Conservation (phyloP, 768 basidiomycete genomes). For the Hericium coralloides region DNA sequence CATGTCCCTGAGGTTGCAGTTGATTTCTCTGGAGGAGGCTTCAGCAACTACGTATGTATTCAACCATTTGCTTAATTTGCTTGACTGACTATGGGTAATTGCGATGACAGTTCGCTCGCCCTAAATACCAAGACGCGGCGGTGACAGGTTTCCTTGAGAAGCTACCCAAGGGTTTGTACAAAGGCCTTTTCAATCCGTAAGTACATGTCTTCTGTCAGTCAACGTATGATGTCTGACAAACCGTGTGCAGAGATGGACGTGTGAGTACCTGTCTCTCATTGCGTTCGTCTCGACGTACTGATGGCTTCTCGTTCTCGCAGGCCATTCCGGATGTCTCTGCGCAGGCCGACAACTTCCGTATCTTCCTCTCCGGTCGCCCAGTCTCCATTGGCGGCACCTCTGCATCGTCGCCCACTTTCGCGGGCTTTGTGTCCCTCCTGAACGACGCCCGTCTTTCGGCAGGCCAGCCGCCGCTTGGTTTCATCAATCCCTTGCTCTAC, state of each 20-base stretch:
- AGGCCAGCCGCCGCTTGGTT: conserved; percentile 41
- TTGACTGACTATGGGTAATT: conserved; percentile 2
- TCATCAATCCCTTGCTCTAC: conserved; percentile 60
- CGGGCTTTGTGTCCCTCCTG: conserved; percentile 32
- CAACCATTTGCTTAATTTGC: background rate
- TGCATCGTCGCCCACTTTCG: conserved; percentile 47
- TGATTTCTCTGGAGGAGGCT: conserved; percentile 63
- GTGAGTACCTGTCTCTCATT: conserved; percentile 23
- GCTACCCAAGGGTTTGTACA: conserved; percentile 37
- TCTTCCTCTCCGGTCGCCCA: conserved; percentile 30
- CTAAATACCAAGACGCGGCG: conserved; percentile 40
- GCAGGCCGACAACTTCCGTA: conserved; percentile 34
- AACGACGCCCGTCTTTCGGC: conserved; percentile 50
- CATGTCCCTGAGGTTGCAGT: conserved; percentile 51
- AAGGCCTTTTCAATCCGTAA: conserved; percentile 50
- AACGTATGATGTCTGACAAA: conserved; percentile 12
- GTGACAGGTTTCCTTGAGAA: conserved; percentile 33
- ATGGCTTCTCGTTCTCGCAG: conserved; percentile 18
- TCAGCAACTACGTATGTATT: conserved; percentile 52
- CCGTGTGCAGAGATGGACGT: conserved; percentile 26
- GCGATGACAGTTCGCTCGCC: conserved; percentile 41
- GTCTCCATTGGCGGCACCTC: conserved; percentile 45
- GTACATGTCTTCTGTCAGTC: conserved; percentile 22
- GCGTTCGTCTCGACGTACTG: background rate
- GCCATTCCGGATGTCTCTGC: conserved; percentile 55